A percentile compares a stretch with the other conserved stretches of the same genome.
These are phyloP conservation scores for Diddensiella caesifluorescens DNA, from an alignment of 805 yeast species.

Conservation along the genomic window DNA sequence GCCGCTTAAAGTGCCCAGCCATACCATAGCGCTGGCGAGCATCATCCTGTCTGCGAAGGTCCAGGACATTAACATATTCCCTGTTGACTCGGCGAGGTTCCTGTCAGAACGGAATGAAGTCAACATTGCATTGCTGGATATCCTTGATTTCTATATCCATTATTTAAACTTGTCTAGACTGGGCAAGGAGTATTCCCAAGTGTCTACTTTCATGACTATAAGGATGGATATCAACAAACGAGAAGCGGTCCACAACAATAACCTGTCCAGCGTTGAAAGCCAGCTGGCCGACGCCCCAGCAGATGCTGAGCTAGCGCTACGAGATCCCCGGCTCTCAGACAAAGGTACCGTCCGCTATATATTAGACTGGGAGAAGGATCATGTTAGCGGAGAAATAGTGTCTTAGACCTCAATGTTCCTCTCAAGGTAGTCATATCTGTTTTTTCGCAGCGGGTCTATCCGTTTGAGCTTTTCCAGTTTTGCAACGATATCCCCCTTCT, in stretches of 20 bases:
- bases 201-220: conserved; percentile 17
- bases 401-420: conserved; percentile 4
- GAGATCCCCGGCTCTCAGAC: conserved; percentile 33
- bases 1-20: conserved; percentile 65
- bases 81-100: conserved; percentile 28
- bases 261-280: too few species aligned
- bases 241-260: conserved; percentile 34
- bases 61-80: conserved; percentile 29
- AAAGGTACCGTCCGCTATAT: conserved; percentile 31
- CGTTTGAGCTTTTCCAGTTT: conserved; percentile 32
- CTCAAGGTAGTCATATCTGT: conserved; percentile 23
- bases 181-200: conserved; percentile 28
- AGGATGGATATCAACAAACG: conserved; percentile 36
- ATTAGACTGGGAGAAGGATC: conserved; percentile 26
- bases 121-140: conserved; percentile 48
- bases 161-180: conserved; percentile 48
- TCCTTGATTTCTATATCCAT: conserved; percentile 58
- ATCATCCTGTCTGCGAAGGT: conserved; percentile 56
- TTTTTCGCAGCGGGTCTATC: conserved; percentile 25
- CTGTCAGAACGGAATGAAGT: conserved; percentile 26
- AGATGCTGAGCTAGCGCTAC: background rate
- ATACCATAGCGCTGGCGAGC: conserved; percentile 65
- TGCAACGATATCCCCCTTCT: conserved; percentile 28
- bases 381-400: conserved; percentile 19
- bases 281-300: background rate